Conservation (phyloP, 768 basidiomycete species). For the Porphyrellus cyaneotinctus region DNA sequence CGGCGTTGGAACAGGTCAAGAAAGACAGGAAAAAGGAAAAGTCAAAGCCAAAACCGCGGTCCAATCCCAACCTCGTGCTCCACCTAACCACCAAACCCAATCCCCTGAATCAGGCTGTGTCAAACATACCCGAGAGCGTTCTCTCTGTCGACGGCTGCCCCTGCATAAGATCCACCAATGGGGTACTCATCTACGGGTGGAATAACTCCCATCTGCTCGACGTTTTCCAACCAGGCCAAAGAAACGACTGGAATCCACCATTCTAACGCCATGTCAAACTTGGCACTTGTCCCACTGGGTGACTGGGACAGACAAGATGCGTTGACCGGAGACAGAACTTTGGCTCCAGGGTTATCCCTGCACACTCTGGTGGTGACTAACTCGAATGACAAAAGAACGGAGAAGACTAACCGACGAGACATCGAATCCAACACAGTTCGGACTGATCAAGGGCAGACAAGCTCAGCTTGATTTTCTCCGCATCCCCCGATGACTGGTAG, state of each 20-base stretch:
- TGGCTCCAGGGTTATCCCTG: slow-evolving; percentile 53
- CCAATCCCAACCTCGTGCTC: too few species aligned
- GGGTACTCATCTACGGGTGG: slow-evolving; percentile 35
- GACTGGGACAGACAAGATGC: slow-evolving; percentile 75
- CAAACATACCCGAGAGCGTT: slow-evolving; percentile 33
- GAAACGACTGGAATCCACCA: slow-evolving; percentile 77
- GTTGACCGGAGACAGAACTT: slow-evolving; percentile 68
- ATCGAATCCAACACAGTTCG: slow-evolving; percentile 58
- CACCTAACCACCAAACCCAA: too few species aligned
- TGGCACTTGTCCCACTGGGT: slow-evolving; percentile 63
- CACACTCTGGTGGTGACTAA: slow-evolving; percentile 1
- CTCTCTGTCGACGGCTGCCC: slow-evolving; percentile 14
- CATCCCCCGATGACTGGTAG: slow-evolving; percentile 41
- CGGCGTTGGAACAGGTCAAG: neutral
- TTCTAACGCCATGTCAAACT: slow-evolving; percentile 72
- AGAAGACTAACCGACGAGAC: slow-evolving; percentile 18
- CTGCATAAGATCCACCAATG: slow-evolving; percentile 28
- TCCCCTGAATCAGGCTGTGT: too few species aligned
- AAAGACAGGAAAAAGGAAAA: too few species aligned
- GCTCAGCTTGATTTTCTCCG: slow-evolving; percentile 56
- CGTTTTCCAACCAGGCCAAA: slow-evolving; percentile 65
- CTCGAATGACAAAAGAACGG: neutral
- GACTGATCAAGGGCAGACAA: slow-evolving; percentile 74
- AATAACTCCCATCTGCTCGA: slow-evolving; percentile 51
- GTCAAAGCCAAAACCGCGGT: too few species aligned